phyloP scores from a whole-genome alignment of 139 green algal species.

The Penium margaritaceum region DNA sequence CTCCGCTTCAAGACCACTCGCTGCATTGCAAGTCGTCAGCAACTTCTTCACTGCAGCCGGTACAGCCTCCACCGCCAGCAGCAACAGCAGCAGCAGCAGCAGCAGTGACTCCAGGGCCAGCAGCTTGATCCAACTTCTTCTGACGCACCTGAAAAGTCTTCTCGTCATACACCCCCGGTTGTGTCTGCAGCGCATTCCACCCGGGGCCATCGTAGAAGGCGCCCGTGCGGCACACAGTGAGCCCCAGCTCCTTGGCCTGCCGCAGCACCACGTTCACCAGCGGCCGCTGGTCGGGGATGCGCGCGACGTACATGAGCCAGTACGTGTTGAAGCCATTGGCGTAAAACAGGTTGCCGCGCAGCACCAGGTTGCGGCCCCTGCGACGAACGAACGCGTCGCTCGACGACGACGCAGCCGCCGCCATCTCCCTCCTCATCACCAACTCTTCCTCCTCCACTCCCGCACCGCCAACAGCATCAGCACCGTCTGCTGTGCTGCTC shows the following conservation, averaged over 20 bases:
- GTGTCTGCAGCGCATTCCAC: not conserved
- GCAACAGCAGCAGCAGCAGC: too few species aligned
- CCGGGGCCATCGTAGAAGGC: constrained; percentile 14
- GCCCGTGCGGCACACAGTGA: constrained; percentile 23
- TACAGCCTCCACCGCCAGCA: too few species aligned
- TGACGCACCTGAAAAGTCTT: too few species aligned
- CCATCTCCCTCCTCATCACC: not conserved
- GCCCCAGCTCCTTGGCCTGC: not conserved
- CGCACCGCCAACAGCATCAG: not conserved
- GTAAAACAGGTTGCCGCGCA: constrained; percentile 7
- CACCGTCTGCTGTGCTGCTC: not conserved
- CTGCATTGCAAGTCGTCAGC: too few species aligned
- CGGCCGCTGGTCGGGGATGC: not conserved
- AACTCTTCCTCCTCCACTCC: not conserved
- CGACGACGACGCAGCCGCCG: not conserved
- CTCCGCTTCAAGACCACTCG: too few species aligned
- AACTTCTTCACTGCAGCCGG: too few species aligned
- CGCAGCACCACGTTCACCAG: constrained; percentile 8
- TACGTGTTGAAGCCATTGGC: constrained; percentile 30
- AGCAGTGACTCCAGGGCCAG: too few species aligned
- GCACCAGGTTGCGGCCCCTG: not conserved
- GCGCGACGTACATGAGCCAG: constrained; percentile 16
- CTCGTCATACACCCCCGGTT: too few species aligned
- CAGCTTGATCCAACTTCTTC: too few species aligned
- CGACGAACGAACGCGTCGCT: not conserved